These are phyloP conservation scores for Pilasporangium apinafurcum DNA, from an alignment of 352 stramenopile species.

Conservation along the genomic window DNA sequence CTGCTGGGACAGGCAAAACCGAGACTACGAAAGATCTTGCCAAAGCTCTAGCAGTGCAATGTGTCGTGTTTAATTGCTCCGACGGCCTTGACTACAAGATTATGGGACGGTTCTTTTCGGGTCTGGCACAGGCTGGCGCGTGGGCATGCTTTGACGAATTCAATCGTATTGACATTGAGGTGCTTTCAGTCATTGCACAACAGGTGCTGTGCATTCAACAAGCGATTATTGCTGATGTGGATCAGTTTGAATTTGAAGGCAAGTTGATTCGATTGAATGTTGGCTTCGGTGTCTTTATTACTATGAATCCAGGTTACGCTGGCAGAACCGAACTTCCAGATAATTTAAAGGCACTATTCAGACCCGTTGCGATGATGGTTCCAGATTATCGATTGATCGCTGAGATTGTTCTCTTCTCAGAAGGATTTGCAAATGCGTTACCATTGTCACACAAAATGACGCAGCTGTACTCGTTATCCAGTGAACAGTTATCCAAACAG, in stretches of 20 bases:
- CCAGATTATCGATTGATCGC: constrained; percentile 92
- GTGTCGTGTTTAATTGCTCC: constrained; percentile 95
- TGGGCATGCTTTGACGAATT: constrained; percentile 97
- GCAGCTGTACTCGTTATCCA: constrained; percentile 90
- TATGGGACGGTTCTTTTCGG: constrained; percentile 95
- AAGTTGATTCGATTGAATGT: constrained; percentile 89
- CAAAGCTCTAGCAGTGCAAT: constrained; percentile 92
- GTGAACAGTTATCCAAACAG: constrained; percentile 93
- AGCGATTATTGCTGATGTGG: constrained; percentile 85
- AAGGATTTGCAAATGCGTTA: constrained; percentile 91
- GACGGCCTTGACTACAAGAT: constrained; percentile 96
- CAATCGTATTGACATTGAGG: constrained; percentile 95
- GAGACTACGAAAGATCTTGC: constrained; percentile 94
- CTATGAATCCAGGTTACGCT: constrained; percentile 94
- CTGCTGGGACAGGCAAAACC: constrained; percentile 92
- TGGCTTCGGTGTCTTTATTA: constrained; percentile 93
- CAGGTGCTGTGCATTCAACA: constrained; percentile 94
- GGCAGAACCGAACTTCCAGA: constrained; percentile 90
- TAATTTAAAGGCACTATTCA: constrained; percentile 93
- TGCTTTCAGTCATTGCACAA: constrained; percentile 94
- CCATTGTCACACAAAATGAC: constrained; percentile 93
- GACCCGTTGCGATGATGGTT: constrained; percentile 94
- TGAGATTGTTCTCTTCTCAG: constrained; percentile 93
- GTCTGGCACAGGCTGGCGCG: constrained; percentile 87
- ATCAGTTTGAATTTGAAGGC: constrained; percentile 92